phyloP scores from a whole-genome alignment of 2,329 filamentous ascomycete species.

The Ophiostoma ips region DNA sequence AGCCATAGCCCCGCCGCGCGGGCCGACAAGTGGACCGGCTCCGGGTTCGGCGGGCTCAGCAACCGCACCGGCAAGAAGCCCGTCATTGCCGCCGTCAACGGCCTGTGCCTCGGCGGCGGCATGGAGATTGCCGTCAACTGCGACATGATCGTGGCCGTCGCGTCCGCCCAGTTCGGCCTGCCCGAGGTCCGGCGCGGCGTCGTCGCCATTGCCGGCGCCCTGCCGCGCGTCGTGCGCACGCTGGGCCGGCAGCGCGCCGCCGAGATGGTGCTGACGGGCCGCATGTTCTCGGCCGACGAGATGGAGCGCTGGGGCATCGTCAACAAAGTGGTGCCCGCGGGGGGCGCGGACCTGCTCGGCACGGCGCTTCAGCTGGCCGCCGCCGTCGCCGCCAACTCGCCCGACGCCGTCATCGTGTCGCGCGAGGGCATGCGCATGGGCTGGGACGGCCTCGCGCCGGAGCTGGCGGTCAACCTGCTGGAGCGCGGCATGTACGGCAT shows the following conservation, averaged over 20 bases:
- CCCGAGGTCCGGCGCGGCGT: constrained; percentile 62
- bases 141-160: constrained; percentile 54
- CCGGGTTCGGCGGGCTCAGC: constrained; percentile 52
- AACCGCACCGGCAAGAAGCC: constrained; percentile 59
- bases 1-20: constrained; percentile 7
- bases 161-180: constrained; percentile 47
- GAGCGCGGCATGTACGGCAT: constrained; percentile 42
- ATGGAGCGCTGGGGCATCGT: constrained; percentile 54
- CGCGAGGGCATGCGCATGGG: constrained; percentile 57
- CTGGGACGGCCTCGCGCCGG: constrained; percentile 55
- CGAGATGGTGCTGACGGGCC: constrained; percentile 56
- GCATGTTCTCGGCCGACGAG: constrained; percentile 43
- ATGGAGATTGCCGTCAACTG: constrained; percentile 64
- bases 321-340: constrained; percentile 34
- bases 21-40: constrained; percentile 20
- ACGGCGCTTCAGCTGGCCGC: constrained; percentile 48
- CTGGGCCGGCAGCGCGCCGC: constrained; percentile 56
- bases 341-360: constrained; percentile 32
- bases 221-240: constrained; percentile 50
- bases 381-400: constrained; percentile 51
- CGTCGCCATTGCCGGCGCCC: constrained; percentile 54
- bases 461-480: constrained; percentile 44
- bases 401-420: constrained; percentile 62
- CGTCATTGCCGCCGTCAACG: constrained; percentile 63
- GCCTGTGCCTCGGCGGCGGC: constrained; percentile 59